Percentiles rank a stretch among this genome's conserved stretches.
Evolutionary conservation across 805 yeast genomes (phyloP).

Genomic region (Metschnikowia corniflorae): DNA sequence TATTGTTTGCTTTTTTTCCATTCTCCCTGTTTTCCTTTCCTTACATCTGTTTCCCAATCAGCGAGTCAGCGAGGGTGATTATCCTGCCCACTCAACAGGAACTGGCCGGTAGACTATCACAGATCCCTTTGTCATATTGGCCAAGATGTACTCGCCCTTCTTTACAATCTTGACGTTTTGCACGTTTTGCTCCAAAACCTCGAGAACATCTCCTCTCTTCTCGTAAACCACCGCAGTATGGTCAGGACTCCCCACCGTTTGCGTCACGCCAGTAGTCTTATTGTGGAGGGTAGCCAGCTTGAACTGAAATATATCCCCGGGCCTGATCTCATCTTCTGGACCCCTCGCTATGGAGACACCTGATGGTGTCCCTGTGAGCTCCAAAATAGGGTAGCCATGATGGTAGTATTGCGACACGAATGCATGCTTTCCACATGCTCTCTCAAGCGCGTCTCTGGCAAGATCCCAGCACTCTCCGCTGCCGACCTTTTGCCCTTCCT

Average conservation of each 20-base stretch:
- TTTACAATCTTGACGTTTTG: conserved; percentile 40
- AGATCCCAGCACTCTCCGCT: conserved; percentile 62
- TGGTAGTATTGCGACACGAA: conserved; percentile 45
- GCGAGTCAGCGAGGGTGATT: background rate
- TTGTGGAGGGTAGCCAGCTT: conserved; percentile 38
- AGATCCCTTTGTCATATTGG: conserved; percentile 40
- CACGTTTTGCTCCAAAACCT: conserved; percentile 50
- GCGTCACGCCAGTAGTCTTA: conserved; percentile 30
- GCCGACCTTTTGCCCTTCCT: conserved; percentile 46
- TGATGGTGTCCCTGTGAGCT: conserved; percentile 25
- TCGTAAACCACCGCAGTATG: conserved; percentile 43
- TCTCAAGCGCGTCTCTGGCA: conserved; percentile 50
- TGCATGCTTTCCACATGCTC: conserved; percentile 57
- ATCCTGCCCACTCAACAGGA: conserved; percentile 40
- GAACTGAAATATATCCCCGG: conserved; percentile 58
- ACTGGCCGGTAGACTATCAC: conserved; percentile 48
- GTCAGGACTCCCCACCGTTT: conserved; percentile 49
- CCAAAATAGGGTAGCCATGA: conserved; percentile 46
- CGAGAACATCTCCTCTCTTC: conserved; percentile 27
- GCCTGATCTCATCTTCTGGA: conserved; percentile 38
- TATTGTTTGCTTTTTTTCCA: too few species aligned
- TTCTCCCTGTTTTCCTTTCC: too few species aligned
- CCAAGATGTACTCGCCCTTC: conserved; percentile 35
- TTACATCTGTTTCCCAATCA: too few species aligned
- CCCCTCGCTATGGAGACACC: conserved; percentile 6